Conservation (phyloP, 129 eudicot genomes). For the Tagetes erecta region DNA sequence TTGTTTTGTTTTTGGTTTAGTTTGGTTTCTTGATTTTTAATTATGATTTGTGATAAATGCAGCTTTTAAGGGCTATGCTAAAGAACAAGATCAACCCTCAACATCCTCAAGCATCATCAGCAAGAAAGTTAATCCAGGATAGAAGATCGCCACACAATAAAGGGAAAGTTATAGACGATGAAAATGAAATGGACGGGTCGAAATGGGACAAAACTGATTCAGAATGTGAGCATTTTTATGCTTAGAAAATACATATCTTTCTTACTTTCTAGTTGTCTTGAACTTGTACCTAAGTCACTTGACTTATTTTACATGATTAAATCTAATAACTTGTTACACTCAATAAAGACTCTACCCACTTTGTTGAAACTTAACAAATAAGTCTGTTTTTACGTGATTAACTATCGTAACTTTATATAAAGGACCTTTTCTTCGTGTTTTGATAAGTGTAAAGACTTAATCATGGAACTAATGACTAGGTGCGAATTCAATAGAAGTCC, state of each 20-base stretch:
- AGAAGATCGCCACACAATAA: slow-evolving; percentile 34
- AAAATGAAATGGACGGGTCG: slow-evolving; percentile 39
- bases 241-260: background rate
- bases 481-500: background rate
- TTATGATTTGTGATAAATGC: slow-evolving; percentile 13
- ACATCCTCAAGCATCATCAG: slow-evolving; percentile 48
- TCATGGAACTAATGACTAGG: background rate
- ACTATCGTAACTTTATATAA: background rate
- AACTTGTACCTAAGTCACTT: background rate
- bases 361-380: background rate
- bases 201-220: slow-evolving; percentile 98
- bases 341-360: background rate
- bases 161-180: slow-evolving; percentile 44
- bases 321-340: background rate
- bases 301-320: background rate
- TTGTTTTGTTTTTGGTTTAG: background rate
- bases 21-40: slow-evolving; percentile 7
- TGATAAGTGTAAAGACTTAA: background rate
- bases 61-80: slow-evolving; percentile 89
- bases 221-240: slow-evolving; percentile 63
- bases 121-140: slow-evolving; percentile 52
- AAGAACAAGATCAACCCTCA: slow-evolving; percentile 63
- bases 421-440: background rate
- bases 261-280: too few species aligned
- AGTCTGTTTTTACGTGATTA: background rate